phyloP scores from a whole-genome alignment of 2,329 filamentous ascomycete species.

The Fusarium tupiense region DNA sequence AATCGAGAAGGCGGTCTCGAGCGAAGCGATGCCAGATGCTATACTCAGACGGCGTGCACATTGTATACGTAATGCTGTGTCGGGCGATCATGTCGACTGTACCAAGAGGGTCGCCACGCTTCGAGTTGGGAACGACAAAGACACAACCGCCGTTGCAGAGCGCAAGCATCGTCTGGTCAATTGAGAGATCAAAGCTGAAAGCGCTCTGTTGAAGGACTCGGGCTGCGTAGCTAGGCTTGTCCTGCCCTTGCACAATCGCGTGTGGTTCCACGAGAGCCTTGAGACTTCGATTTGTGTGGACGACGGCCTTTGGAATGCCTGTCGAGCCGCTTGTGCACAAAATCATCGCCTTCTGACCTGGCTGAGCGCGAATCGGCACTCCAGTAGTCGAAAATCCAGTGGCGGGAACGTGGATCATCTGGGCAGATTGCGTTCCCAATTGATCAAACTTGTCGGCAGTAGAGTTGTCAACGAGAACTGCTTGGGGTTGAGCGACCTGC shows the following conservation, averaged over 20 bases:
- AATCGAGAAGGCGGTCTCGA: not conserved
- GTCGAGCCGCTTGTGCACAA: conserved; percentile 25
- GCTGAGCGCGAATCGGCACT: not conserved
- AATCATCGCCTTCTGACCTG: not conserved
- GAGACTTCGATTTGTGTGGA: not conserved
- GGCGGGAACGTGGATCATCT: not conserved
- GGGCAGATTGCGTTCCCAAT: not conserved
- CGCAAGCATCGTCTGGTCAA: conserved; percentile 9
- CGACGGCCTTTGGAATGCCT: conserved; percentile 3
- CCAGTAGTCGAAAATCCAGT: not conserved
- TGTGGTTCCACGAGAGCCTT: not conserved
- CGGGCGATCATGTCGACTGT: conserved; percentile 11
- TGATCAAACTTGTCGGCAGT: not conserved
- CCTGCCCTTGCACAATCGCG: not conserved
- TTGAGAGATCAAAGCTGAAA: conserved; percentile 22
- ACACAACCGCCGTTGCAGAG: conserved; percentile 12
- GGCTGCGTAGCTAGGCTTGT: not conserved
- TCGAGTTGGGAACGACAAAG: not conserved
- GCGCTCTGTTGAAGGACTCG: conserved; percentile 24
- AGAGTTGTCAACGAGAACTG: conserved; percentile 2
- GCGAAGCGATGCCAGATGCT: conserved; percentile 8
- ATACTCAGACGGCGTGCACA: conserved; percentile 14
- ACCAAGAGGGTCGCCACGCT: not conserved
- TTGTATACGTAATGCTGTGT: conserved; percentile 1
- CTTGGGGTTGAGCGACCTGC: not conserved